phyloP scores from a whole-genome alignment of 2,329 filamentous ascomycete species.

The Cytospora piceicola region DNA sequence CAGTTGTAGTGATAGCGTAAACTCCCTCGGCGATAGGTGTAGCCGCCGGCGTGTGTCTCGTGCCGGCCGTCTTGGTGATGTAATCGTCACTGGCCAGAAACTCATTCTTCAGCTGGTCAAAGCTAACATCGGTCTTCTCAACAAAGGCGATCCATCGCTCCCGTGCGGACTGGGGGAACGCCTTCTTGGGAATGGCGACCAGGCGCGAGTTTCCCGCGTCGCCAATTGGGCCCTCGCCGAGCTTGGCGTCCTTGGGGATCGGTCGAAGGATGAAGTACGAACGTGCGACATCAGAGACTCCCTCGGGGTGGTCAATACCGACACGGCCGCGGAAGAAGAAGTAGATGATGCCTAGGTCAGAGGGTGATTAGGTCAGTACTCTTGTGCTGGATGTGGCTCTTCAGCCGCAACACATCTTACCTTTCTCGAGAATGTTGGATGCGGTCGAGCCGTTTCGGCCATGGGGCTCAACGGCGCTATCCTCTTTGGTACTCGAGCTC shows the following conservation, averaged over 20 bases:
- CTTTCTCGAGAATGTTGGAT: constrained; percentile 73
- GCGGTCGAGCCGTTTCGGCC: constrained; percentile 43
- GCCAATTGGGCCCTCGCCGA: constrained; percentile 56
- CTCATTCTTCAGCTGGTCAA: constrained; percentile 71
- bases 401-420: background rate
- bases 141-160: constrained; percentile 84
- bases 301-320: constrained; percentile 69
- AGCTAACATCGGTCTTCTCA: constrained; percentile 69
- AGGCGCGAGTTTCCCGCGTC: constrained; percentile 68
- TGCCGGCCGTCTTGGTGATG: constrained; percentile 74
- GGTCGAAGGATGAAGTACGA: constrained; percentile 81
- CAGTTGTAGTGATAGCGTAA: constrained; percentile 77
- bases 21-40: constrained; percentile 82
- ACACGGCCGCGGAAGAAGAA: constrained; percentile 87
- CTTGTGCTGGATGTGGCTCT: background rate
- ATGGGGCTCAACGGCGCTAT: constrained; percentile 37
- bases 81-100: constrained; percentile 72
- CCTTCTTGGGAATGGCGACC: constrained; percentile 82
- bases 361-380: background rate
- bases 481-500: constrained; percentile 29
- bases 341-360: constrained; percentile 72
- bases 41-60: constrained; percentile 69
- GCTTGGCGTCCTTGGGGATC: constrained; percentile 68
- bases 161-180: constrained; percentile 67
- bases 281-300: constrained; percentile 73